These are phyloP conservation scores for Brassica hybrid DNA, from an alignment of 441 rosid genomes.

Conservation along the genomic window DNA sequence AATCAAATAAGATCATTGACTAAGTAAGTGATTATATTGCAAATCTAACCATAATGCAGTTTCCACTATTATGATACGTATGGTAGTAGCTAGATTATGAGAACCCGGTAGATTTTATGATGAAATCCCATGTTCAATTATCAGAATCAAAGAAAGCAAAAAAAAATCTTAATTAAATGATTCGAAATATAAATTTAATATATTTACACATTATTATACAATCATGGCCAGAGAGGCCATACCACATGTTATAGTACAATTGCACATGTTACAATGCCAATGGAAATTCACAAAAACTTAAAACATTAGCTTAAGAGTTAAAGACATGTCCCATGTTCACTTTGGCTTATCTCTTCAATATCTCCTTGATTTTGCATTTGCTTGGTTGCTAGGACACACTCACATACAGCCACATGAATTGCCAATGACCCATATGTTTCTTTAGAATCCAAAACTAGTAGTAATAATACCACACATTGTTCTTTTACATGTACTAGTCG, in stretches of 20 bases:
- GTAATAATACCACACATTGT: background rate
- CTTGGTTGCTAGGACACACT: slow-evolving; percentile 46
- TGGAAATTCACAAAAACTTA: slow-evolving; percentile 12
- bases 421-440: slow-evolving; percentile 42
- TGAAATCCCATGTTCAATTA: slow-evolving; percentile 28
- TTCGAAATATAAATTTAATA: slow-evolving; percentile 9
- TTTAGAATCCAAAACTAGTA: slow-evolving; percentile 8
- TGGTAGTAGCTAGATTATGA: slow-evolving; percentile 10
- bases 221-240: slow-evolving; percentile 47
- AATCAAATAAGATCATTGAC: slow-evolving; percentile 20
- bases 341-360: slow-evolving; percentile 42
- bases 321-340: slow-evolving; percentile 46
- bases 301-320: slow-evolving; percentile 37
- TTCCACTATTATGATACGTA: background rate
- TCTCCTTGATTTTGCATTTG: slow-evolving; percentile 40
- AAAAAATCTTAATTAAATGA: background rate
- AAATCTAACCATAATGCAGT: slow-evolving; percentile 35
- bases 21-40: slow-evolving; percentile 25
- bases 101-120: slow-evolving; percentile 31
- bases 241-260: slow-evolving; percentile 44
- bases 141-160: slow-evolving; percentile 4
- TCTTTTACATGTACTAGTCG: slow-evolving; percentile 16
- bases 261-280: slow-evolving; percentile 40
- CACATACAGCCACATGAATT: slow-evolving; percentile 40
- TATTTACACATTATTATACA: slow-evolving; percentile 32